Evolutionary conservation across 2,329 filamentous ascomycete species (phyloP), one percentile per base, ranked within the genome.

Genomic region (Hypoxylon sp.): DNA sequence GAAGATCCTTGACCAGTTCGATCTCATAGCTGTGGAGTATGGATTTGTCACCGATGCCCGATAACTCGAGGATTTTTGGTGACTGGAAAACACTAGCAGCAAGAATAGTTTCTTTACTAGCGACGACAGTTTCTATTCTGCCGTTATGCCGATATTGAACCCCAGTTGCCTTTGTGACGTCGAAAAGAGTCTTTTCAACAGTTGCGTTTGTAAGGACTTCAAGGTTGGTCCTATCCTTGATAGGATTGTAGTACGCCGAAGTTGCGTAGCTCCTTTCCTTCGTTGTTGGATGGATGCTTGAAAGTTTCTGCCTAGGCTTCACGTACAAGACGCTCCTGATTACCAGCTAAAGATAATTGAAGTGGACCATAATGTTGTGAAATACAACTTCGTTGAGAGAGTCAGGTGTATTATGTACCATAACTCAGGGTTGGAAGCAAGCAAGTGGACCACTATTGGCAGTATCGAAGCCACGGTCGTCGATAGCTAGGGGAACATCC

Each of bases 1-100:
- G 63, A 14, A 68, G 51, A 72, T 77, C 28, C 70, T 75, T 51
- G 70, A 77, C 28, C 70, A 74, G 11, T 64, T 74, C 4, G 75
- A 79, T 73, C 71, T 72, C 68, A 63, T 79, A 7, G 11, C 76
- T 13, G 5, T 36, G 2, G 0, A 73, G 56, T 13, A 63, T 14
- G 0, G 34, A 25, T 2, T 19, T 19, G 14, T 65, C 55, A 3
- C 72, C 72, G 6, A 73, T 60, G 0, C 72, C 72, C 0, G 71
- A 73, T 1, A 74, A 19, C 56, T 69, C 63, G 9, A 73, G 55
- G 1, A 74, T n/a, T 36, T 73, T 69, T 0, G 72, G 67, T 0
- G 72, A 67, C 6, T 72, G 59, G 3, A 73, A 43, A 21, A 60
- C 50, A 25, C 72, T 74, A 2, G 68, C 73, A 14, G 75, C 69